These are phyloP conservation scores for Lyophyllum atratum DNA, from an alignment of 768 basidiomycete genomes.

Conservation along the genomic window DNA sequence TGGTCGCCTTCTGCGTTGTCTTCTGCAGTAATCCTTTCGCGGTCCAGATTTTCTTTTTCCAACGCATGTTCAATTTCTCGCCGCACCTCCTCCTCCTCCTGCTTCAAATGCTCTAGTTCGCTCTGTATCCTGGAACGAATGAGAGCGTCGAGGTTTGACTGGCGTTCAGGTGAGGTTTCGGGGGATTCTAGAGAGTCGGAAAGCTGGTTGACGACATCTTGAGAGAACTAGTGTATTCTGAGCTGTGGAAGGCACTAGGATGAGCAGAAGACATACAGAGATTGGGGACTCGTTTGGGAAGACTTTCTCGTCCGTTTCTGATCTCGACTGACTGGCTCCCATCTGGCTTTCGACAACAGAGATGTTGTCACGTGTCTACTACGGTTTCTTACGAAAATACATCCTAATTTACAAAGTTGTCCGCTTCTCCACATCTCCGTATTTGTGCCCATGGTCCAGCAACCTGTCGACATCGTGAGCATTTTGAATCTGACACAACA, in stretches of 20 bases:
- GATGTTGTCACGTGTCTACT: neutral
- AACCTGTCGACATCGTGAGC: conserved; percentile 23
- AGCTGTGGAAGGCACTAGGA: neutral
- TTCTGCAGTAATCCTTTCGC: conserved; percentile 60
- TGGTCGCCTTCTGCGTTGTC: conserved; percentile 36
- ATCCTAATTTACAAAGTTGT: neutral
- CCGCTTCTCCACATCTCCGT: conserved; percentile 7
- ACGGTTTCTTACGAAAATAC: too few relatives aligned
- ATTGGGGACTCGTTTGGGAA: conserved; percentile 55
- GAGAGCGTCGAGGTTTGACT: conserved; percentile 71
- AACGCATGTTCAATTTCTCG: conserved; percentile 76
- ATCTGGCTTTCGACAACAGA: conserved; percentile 32
- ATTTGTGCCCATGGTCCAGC: conserved; percentile 37
- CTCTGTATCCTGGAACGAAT: conserved; percentile 71
- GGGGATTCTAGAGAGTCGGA: conserved; percentile 62
- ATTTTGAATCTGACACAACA: neutral
- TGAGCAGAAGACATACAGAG: conserved; percentile 38
- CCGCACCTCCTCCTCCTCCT: conserved; percentile 70
- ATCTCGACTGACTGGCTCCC: conserved; percentile 73
- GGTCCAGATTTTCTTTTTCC: conserved; percentile 87
- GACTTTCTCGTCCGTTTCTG: conserved; percentile 56
- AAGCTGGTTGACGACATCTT: conserved; percentile 79
- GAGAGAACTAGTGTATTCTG: conserved; percentile 63
- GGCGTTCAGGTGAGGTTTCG: conserved; percentile 65
- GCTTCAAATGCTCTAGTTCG: conserved; percentile 65